Percentiles rank a stretch among this genome's conserved stretches.
Evolutionary conservation across 2,329 filamentous ascomycete species (phyloP).

Genomic region (Exserohilum turcica): DNA sequence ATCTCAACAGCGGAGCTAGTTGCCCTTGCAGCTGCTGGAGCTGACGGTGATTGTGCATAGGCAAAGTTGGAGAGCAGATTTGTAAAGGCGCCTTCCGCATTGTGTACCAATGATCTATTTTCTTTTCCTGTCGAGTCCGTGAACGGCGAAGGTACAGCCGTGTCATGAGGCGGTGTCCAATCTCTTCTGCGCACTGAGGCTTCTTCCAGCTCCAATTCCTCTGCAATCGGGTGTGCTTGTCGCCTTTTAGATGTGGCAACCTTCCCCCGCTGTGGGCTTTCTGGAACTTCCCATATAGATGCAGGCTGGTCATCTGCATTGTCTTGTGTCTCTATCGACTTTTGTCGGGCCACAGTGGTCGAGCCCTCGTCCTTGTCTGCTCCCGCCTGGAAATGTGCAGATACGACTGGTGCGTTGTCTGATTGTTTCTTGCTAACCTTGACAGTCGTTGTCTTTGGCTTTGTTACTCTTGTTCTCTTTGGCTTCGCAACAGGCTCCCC

Average conservation of each 20-base stretch:
- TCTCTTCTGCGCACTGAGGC: slow-evolving; percentile 39
- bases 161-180: slow-evolving; percentile 47
- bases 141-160: slow-evolving; percentile 15
- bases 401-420: slow-evolving; percentile 25
- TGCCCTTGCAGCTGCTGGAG: slow-evolving; percentile 6
- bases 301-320: background rate
- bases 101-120: slow-evolving; percentile 19
- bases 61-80: slow-evolving; percentile 38
- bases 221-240: slow-evolving; percentile 8
- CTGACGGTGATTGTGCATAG: slow-evolving; percentile 26
- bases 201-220: slow-evolving; percentile 34
- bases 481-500: slow-evolving; percentile 26
- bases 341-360: background rate
- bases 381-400: slow-evolving; percentile 26
- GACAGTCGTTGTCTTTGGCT: slow-evolving; percentile 20
- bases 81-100: slow-evolving; percentile 26
- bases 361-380: slow-evolving; percentile 5
- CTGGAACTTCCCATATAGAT: slow-evolving; percentile 36
- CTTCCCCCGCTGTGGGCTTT: slow-evolving; percentile 25
- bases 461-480: slow-evolving; percentile 33
- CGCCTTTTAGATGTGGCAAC: slow-evolving; percentile 17
- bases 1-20: slow-evolving; percentile 8
- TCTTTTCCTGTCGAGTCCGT: slow-evolving; percentile 33
- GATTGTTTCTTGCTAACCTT: slow-evolving; percentile 20
- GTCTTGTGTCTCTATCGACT: background rate